Percentiles rank a stretch among this genome's conserved stretches.
These are phyloP conservation scores for Tricholoma furcatifolium DNA, from an alignment of 768 basidiomycete genomes.

Conservation along the genomic window DNA sequence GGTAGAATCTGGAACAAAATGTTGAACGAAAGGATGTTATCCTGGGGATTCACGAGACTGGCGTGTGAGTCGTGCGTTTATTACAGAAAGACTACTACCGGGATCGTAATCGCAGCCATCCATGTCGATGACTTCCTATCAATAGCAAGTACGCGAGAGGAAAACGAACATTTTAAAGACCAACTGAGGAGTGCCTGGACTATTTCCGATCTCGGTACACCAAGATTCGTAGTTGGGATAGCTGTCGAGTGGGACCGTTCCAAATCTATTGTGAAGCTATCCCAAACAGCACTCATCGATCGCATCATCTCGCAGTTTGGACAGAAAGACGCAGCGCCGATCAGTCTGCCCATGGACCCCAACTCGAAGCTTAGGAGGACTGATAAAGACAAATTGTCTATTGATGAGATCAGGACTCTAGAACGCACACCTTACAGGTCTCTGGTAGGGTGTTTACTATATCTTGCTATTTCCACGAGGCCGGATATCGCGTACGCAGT, in stretches of 20 bases:
- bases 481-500: too few relatives aligned
- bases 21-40: slow-evolving; percentile 18
- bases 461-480: too few relatives aligned
- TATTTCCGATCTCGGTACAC: too few relatives aligned
- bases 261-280: too few relatives aligned
- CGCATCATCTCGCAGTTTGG: slow-evolving; percentile 17
- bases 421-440: not conserved
- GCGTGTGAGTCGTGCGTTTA: slow-evolving; percentile 30
- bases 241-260: too few relatives aligned
- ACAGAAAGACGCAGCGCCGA: slow-evolving; percentile 13
- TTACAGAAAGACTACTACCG: slow-evolving; percentile 4
- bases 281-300: slow-evolving; percentile 17
- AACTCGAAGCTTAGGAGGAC: too few relatives aligned
- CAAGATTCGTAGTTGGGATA: too few relatives aligned
- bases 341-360: too few relatives aligned
- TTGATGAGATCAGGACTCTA: not conserved
- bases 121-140: slow-evolving; percentile 33
- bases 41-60: slow-evolving; percentile 24
- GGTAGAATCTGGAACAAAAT: too few relatives aligned
- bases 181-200: slow-evolving; percentile 24
- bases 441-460: too few relatives aligned
- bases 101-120: slow-evolving; percentile 22
- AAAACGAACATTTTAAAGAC: slow-evolving; percentile 21
- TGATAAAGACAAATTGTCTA: not conserved
- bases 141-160: slow-evolving; percentile 14